A percentile compares a stretch with the other conserved stretches of the same genome.
Conservation (phyloP, 2,329 filamentous ascomycete genomes). For the Pseudopyricularia javanii region DNA sequence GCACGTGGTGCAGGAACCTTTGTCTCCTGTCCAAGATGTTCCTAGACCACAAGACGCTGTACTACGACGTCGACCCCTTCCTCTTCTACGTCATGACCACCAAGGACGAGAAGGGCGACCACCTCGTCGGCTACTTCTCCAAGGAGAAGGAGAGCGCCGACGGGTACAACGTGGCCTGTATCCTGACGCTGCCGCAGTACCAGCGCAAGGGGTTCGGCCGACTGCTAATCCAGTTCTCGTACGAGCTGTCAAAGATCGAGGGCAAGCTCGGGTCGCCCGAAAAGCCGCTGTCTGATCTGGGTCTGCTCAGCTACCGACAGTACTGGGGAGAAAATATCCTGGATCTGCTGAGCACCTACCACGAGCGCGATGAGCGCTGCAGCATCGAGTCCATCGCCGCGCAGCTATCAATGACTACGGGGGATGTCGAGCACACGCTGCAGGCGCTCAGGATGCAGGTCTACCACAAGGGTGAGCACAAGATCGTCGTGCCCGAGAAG, state of each 20-base stretch:
- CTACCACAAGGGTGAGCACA: conserved; percentile 93
- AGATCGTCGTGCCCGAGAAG: conserved; percentile 81
- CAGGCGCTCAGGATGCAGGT: conserved; percentile 91
- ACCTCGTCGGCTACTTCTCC: conserved; percentile 98
- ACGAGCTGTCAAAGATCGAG: conserved; percentile 91
- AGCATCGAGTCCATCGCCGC: conserved; percentile 78
- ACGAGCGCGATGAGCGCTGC: conserved; percentile 56
- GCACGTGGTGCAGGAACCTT: conserved; percentile 93
- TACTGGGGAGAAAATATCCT: conserved; percentile 97
- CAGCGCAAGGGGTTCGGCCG: conserved; percentile 90
- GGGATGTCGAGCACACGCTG: conserved; percentile 88
- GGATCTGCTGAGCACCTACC: conserved; percentile 66
- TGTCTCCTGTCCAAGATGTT: conserved; percentile 94
- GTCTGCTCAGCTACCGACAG: conserved; percentile 84
- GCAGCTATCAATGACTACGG: conserved; percentile 85
- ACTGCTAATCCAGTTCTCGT: conserved; percentile 91
- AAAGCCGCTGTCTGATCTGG: conserved; percentile 89
- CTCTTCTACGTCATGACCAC: conserved; percentile 97
- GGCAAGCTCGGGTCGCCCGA: conserved; percentile 91
- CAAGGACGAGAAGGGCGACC: conserved; percentile 77
- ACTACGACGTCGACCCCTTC: conserved; percentile 99
- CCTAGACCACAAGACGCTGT: conserved; percentile 93
- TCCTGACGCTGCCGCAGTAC: conserved; percentile 89
- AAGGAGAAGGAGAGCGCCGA: conserved; percentile 98
- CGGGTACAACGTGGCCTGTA: conserved; percentile 96